These are phyloP conservation scores for Fusarium falciforme DNA, from an alignment of 2,329 filamentous ascomycete species.

Conservation along the genomic window DNA sequence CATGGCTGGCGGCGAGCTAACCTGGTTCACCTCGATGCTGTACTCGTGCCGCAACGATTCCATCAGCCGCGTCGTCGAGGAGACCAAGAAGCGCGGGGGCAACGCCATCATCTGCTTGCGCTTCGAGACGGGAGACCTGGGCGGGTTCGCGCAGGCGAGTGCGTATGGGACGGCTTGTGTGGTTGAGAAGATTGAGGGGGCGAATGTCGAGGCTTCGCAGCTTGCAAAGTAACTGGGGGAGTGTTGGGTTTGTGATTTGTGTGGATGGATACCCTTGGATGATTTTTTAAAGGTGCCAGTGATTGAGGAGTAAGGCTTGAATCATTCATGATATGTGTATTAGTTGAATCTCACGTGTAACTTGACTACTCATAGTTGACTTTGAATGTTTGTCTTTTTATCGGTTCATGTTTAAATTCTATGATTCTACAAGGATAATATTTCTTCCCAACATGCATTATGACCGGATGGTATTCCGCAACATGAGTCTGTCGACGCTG, in stretches of 20 bases:
- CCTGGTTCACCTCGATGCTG: conserved; percentile 69
- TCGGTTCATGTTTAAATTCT: not conserved
- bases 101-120: conserved; percentile 70
- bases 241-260: not conserved
- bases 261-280: not conserved
- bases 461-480: not conserved
- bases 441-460: not conserved
- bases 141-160: conserved; percentile 67
- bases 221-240: conserved; percentile 15
- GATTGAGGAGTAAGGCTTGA: not conserved
- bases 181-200: conserved; percentile 65
- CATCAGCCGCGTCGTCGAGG: conserved; percentile 65
- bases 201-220: conserved; percentile 41
- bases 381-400: not conserved
- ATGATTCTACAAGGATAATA: not conserved
- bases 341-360: not conserved
- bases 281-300: not conserved
- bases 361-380: not conserved
- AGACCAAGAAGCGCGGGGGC: conserved; percentile 67
- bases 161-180: conserved; percentile 70
- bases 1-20: conserved; percentile 68
- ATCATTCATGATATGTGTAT: not conserved
- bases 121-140: conserved; percentile 67
- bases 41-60: conserved; percentile 70
- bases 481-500: too few species aligned